phyloP scores from a whole-genome alignment of 2,329 filamentous ascomycete species.

The Penicillium brevicompactum region DNA sequence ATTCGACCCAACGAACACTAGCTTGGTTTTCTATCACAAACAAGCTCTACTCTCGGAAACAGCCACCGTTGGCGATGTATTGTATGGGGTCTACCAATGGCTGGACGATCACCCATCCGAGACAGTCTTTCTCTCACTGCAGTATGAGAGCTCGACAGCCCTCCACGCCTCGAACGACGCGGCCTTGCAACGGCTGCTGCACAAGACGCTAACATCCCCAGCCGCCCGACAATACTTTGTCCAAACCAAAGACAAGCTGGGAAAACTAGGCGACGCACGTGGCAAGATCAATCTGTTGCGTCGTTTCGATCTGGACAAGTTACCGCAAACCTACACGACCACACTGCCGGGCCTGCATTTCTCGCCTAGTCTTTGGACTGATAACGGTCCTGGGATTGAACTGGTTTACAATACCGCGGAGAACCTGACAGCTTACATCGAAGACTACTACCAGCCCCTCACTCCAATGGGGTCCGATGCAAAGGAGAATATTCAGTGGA shows the following conservation, averaged over 20 bases:
- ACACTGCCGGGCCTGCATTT: conserved; percentile 52
- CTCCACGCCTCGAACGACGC: conserved; percentile 33
- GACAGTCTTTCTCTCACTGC: conserved; percentile 50
- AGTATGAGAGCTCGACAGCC: conserved; percentile 45
- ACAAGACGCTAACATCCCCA: conserved; percentile 40
- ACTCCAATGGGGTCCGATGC: conserved; percentile 34
- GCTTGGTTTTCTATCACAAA: conserved; percentile 54
- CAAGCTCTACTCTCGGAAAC: conserved; percentile 48
- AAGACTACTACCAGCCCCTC: conserved; percentile 52
- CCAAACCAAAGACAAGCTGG: conserved; percentile 38
- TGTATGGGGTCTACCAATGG: conserved; percentile 54
- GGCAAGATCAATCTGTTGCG: conserved; percentile 48
- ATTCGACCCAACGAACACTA: conserved; percentile 48
- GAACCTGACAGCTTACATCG: conserved; percentile 49
- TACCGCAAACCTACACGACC: conserved; percentile 38
- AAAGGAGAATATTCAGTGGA: conserved; percentile 45
- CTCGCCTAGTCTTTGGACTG: conserved; percentile 47
- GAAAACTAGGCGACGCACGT: conserved; percentile 38
- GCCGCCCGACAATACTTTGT: conserved; percentile 46
- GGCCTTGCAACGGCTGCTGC: conserved; percentile 42
- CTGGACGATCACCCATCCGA: conserved; percentile 51
- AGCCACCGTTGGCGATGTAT: conserved; percentile 47
- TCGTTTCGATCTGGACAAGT: conserved; percentile 48
- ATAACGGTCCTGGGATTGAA: conserved; percentile 44
- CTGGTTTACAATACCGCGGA: conserved; percentile 45